A percentile compares a stretch with the other conserved stretches of the same genome.
phyloP scores from a whole-genome alignment of 1,284 basidiomycete species.

The Psilocybe mexicana region DNA sequence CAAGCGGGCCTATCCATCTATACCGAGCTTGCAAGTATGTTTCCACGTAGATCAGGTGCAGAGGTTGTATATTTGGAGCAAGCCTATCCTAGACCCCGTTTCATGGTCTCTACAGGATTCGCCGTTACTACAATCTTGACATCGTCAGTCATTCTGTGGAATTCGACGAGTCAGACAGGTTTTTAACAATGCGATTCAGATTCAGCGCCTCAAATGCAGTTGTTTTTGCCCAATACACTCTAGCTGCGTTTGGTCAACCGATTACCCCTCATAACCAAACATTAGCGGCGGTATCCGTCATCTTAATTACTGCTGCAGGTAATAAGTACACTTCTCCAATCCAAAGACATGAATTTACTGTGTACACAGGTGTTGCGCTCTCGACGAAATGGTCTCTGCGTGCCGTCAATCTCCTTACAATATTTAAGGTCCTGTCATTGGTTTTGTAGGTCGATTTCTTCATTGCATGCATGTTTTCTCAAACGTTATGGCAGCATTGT shows the following conservation, averaged over 20 bases:
- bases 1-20: constrained; percentile 32
- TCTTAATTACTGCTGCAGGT: constrained; percentile 27
- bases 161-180: neutral
- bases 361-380: constrained; percentile 28
- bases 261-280: constrained; percentile 27
- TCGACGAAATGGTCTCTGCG: constrained; percentile 37
- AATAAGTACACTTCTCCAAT: neutral
- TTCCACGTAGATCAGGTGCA: constrained; percentile 32
- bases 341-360: neutral
- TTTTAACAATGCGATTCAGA: constrained; percentile 14
- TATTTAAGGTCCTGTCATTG: constrained; percentile 30
- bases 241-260: constrained; percentile 30
- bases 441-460: constrained; percentile 24
- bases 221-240: constrained; percentile 34
- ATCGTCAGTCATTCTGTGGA: constrained; percentile 25
- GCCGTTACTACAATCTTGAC: constrained; percentile 32
- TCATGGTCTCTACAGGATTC: constrained; percentile 32
- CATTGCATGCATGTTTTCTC: neutral
- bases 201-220: constrained; percentile 33
- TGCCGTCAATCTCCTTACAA: constrained; percentile 29
- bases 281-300: constrained; percentile 21
- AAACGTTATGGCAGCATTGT: constrained; percentile 21
- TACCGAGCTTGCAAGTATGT: constrained; percentile 34
- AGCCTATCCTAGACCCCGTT: constrained; percentile 33
- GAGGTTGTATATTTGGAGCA: constrained; percentile 37